Conservation (phyloP, 805 yeast genomes). For the Suhomyces sp. region DNA sequence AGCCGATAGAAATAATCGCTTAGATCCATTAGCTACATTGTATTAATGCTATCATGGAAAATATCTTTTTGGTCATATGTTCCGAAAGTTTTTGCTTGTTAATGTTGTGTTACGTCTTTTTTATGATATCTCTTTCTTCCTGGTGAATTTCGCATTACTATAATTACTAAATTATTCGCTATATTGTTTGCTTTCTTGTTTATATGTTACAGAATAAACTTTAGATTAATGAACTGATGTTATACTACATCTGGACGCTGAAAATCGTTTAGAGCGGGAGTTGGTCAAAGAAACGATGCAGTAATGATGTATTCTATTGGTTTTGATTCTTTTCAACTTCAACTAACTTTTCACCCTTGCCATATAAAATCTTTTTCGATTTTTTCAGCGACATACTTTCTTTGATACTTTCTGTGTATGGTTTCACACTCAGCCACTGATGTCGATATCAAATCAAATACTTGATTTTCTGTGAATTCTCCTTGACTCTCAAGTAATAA, state of each 20-base stretch:
- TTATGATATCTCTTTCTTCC: neutral
- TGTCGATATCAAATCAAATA: constrained; percentile 51
- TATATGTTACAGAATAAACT: too few relatives aligned
- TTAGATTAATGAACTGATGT: too few relatives aligned
- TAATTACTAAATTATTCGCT: neutral
- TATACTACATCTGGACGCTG: too few relatives aligned
- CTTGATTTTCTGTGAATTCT: constrained; percentile 54
- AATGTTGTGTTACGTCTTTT: constrained; percentile 1
- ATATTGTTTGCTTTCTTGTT: too few relatives aligned
- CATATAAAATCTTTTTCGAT: constrained; percentile 59
- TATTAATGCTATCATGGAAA: constrained; percentile 20
- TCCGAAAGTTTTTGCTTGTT: too few relatives aligned
- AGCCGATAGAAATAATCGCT: constrained; percentile 21
- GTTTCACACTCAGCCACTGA: constrained; percentile 50
- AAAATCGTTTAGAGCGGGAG: too few relatives aligned
- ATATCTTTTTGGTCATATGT: too few relatives aligned
- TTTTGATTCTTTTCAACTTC: too few relatives aligned
- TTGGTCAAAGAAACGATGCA: too few relatives aligned
- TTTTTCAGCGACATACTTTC: constrained; percentile 45
- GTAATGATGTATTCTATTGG: too few relatives aligned
- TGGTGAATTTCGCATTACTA: constrained; percentile 2
- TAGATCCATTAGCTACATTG: constrained; percentile 46
- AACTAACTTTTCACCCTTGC: too few relatives aligned
- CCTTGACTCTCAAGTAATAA: constrained; percentile 77
- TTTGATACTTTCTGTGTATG: constrained; percentile 49